Evolutionary conservation across 495 filamentous ascomycete genomes (phyloP).

Genomic region (Penicillium taxi): DNA sequence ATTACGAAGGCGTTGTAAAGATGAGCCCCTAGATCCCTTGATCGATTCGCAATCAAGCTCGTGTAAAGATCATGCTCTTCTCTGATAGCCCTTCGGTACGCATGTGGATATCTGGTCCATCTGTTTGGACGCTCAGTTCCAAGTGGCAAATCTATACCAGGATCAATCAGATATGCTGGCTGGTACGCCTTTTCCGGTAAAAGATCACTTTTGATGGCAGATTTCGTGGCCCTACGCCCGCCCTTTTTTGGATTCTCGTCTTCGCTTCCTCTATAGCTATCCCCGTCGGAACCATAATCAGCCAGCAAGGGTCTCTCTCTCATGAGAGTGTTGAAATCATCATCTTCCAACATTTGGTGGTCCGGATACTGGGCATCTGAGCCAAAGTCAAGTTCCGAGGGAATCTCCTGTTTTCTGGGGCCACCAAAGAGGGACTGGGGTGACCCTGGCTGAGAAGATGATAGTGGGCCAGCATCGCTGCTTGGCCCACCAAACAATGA

Average conservation of each 20-base stretch:
- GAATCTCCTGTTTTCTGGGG: conserved; percentile 18
- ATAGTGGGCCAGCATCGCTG: conserved; percentile 24
- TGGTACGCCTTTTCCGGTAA: background rate
- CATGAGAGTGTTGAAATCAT: conserved; percentile 22
- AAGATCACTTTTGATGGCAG: background rate
- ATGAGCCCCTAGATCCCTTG: conserved; percentile 62
- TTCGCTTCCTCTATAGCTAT: conserved; percentile 16
- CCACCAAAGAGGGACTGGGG: conserved; percentile 30
- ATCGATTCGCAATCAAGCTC: conserved; percentile 47
- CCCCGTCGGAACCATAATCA: conserved; percentile 20
- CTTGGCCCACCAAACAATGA: conserved; percentile 36
- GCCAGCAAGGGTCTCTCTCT: conserved; percentile 11
- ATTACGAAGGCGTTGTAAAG: conserved; percentile 66
- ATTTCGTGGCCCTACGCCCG: background rate
- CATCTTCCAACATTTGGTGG: conserved; percentile 2
- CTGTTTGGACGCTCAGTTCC: conserved; percentile 42
- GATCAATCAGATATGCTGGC: conserved; percentile 14
- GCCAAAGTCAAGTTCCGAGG: conserved; percentile 7
- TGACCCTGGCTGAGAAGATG: conserved; percentile 16
- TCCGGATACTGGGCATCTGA: conserved; percentile 6
- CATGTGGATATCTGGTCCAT: conserved; percentile 44
- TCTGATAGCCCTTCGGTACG: conserved; percentile 53
- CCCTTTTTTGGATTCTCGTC: conserved; percentile 6
- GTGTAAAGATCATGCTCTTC: conserved; percentile 50
- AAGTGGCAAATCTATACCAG: conserved; percentile 17